phyloP scores from a whole-genome alignment of 495 filamentous ascomycete species.

The Elaphomyces granulatus region DNA sequence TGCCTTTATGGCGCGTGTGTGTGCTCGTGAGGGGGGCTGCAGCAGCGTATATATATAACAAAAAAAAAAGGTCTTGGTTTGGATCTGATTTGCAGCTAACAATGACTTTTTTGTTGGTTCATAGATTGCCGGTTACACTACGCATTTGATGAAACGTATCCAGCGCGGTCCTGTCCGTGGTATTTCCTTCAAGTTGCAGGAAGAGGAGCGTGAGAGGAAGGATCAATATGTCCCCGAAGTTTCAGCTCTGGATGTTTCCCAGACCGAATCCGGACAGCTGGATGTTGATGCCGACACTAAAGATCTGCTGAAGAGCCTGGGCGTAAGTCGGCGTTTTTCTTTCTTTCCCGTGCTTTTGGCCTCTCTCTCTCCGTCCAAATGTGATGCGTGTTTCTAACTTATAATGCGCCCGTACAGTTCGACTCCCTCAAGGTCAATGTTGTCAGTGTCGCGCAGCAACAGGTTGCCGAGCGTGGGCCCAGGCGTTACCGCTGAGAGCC shows the following conservation, averaged over 20 bases:
- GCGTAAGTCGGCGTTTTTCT: constrained; percentile 41
- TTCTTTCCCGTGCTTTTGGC: too few relatives aligned
- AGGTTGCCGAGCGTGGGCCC: constrained; percentile 64
- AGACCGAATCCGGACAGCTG: constrained; percentile 80
- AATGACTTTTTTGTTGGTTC: constrained; percentile 3
- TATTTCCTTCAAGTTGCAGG: constrained; percentile 99
- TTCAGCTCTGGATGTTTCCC: constrained; percentile 92
- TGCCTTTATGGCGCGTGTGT: too few relatives aligned
- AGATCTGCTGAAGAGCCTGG: constrained; percentile 93
- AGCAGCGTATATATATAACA: too few relatives aligned
- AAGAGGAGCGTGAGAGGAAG: constrained; percentile 99
- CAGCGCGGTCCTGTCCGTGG: constrained; percentile 97
- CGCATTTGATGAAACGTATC: constrained; percentile 94
- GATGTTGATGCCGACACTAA: constrained; percentile 96
- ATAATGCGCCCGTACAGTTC: constrained; percentile 45
- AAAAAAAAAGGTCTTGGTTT: not conserved
- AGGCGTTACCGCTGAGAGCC: constrained; percentile 41
- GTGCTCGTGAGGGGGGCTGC: too few relatives aligned
- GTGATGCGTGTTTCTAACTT: too few relatives aligned
- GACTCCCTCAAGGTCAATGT: constrained; percentile 94
- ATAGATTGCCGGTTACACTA: constrained; percentile 92
- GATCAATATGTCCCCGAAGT: constrained; percentile 99
- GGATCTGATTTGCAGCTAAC: too few relatives aligned
- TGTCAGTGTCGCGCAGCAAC: constrained; percentile 75
- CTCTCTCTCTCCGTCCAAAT: too few relatives aligned